Base-by-base conservation (phyloP, 2,329 filamentous ascomycete genomes). In the Amauroascus niger region DNA sequence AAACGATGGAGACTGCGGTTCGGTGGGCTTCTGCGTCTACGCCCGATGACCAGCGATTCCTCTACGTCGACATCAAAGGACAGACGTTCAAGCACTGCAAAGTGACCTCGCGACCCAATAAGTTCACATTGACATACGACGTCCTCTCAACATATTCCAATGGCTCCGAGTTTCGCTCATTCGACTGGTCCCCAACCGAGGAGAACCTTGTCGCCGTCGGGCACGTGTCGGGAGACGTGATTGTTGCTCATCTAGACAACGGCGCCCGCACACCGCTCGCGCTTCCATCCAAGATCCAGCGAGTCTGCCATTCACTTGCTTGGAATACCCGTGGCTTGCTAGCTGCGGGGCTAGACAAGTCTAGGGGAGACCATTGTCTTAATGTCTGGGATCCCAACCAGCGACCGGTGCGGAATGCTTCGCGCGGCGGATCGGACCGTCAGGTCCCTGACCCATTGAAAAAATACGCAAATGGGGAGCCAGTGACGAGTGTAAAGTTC, bases 401-500 rank as follows among this genome's bases (percentile, higher is more conserved):
- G 61, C 68, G 70, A 44, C 58, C 60, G 24, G 66, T 64, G 54
- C 65, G 66, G 6, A 39, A 53, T 1, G 64, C 65, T 49, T 64
- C 65, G 9, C 50, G 50, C n/a, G 50, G 40, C 11, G 49, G 49
- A 22, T 56, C 54, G 16, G 60, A 61, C 45, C 63, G 62, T 53
- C 60, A 62, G 5, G 59, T 60, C 20, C 66, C 71, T 26, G 74
- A 76, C 59, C 80, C 81, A 1, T 70, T 81, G 57, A 73, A 76
- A 60, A 80, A 80, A 59, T 65, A 84, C 28, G 80, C 80, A 28
- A 80, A 77, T 58, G 81, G 79, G 14, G 74, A 84, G 60, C 75
- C 78, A 2, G 81, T 84, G 41, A 80, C 78, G 1, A 84, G 80
- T 64, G 77, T 84, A 58, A 80, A 82, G 58, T 84, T 83, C 66